Percentiles rank a stretch among this genome's conserved stretches.
Conservation (phyloP, 2,329 filamentous ascomycete genomes). For the Didymosphaeria variabile region DNA sequence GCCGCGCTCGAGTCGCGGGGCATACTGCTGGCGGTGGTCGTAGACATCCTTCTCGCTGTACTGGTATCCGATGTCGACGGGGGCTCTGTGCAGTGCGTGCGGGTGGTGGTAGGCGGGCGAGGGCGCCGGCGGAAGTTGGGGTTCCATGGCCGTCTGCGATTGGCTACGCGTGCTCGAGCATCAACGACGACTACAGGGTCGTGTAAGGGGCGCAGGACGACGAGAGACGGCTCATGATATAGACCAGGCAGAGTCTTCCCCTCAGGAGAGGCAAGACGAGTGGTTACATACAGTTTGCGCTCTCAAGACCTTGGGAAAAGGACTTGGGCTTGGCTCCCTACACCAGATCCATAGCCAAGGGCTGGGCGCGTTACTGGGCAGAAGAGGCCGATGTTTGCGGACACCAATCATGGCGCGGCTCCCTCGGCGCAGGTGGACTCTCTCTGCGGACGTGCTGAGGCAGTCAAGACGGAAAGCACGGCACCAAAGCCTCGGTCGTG, state of each 20-base stretch:
- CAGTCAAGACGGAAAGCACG: conserved; percentile 41
- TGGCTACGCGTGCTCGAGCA: conserved; percentile 39
- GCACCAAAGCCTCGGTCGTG: conserved; percentile 26
- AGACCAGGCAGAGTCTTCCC: conserved; percentile 32
- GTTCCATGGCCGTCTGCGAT: conserved; percentile 41
- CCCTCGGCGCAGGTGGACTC: conserved; percentile 11
- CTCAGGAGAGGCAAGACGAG: conserved; percentile 46
- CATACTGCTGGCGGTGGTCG: conserved; percentile 23
- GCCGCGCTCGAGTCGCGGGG: conserved; percentile 25
- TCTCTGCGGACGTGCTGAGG: conserved; percentile 27
- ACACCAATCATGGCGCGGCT: conserved; percentile 32
- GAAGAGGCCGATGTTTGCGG: conserved; percentile 21
- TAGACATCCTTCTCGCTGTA: conserved; percentile 40
- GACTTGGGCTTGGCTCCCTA: conserved; percentile 42
- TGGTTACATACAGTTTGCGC: conserved; percentile 43
- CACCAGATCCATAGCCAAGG: conserved; percentile 31
- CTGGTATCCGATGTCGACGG: conserved; percentile 25
- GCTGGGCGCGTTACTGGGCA: conserved; percentile 37
- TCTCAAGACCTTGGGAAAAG: conserved; percentile 43
- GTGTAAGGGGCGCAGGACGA: conserved; percentile 26
- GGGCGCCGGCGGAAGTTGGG: conserved; percentile 41
- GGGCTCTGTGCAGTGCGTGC: conserved; percentile 17
- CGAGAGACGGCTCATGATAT: conserved; percentile 47
- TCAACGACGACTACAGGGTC: conserved; percentile 33
- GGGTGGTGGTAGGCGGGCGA: conserved; percentile 32